Base-by-base conservation (phyloP, 2,329 filamentous ascomycete species). In the Cytospora schulzeri region DNA sequence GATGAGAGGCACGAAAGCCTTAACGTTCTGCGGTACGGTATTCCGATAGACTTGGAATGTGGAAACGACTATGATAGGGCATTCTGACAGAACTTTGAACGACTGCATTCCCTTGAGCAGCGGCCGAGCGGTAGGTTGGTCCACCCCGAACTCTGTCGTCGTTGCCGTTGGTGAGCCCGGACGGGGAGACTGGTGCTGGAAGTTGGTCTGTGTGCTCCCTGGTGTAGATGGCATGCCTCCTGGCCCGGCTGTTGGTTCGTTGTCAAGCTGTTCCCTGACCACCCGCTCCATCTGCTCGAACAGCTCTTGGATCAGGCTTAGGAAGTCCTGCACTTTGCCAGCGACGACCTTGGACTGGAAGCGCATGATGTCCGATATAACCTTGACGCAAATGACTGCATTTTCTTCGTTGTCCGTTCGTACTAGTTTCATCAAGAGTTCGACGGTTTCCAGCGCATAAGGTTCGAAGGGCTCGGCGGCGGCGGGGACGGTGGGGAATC, bases 21-120 rank as follows among this genome's bases (percentile, higher is more conserved):
- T 93, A 58, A 99, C 93, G 72, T 97, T 97, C 63, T 89, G 85
- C 45, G 87, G 82, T 2, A 97, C 94, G 6, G 90, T 90, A 55
- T 79, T 82, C 57, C 93, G 88, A 72, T 99, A 95, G 6, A 94
- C 91, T 78, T 99, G 95, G 75, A 99, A 98, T 69, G 99, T 92
- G 4, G 94, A 98, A 1, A 99, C 95, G 4, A 99, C 95, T 50
- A 99, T 98, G 60, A 99, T 99, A 0, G 95, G 95, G 71, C 95
- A 99, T 76, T 99, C 95, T 1, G 94, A 93, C 5, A 99, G 85
- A 28, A 99, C 94, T 76, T 98, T 99, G 85, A 99, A 99, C 1
- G 95, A 99, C 75, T 97, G 92, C 92, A 97, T 97, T 33, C 95
- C 95, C 77, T 92, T 96, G 62, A 93, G 81, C 38, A 99, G 78